These are phyloP conservation scores for Penicillium sp. DNA, from an alignment of 2,329 filamentous ascomycete genomes.

Conservation along the genomic window DNA sequence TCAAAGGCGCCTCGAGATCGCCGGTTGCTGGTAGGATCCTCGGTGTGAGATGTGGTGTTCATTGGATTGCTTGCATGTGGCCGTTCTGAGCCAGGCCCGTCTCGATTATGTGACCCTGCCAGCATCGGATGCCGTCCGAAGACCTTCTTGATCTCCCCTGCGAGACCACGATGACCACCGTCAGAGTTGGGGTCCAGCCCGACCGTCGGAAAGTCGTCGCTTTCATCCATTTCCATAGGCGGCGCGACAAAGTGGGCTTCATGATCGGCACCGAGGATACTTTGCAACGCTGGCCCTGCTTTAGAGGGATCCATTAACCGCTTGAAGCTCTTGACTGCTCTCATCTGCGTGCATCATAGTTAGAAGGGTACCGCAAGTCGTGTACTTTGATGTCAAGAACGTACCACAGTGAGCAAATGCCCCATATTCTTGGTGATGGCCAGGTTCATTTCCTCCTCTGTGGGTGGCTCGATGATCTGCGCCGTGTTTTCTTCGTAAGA, in stretches of 20 bases:
- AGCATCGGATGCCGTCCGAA: constrained; percentile 54
- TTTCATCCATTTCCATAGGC: constrained; percentile 54
- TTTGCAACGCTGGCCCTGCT: constrained; percentile 54
- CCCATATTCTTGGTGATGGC: constrained; percentile 91
- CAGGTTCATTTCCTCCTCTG: constrained; percentile 83
- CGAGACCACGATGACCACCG: constrained; percentile 35
- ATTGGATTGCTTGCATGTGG: constrained; percentile 13
- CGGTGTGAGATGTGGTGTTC: constrained; percentile 18
- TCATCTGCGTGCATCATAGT: constrained; percentile 62
- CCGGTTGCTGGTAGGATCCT: constrained; percentile 18
- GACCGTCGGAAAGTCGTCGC: constrained; percentile 33
- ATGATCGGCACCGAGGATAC: constrained; percentile 60
- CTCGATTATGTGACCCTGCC: constrained; percentile 41
- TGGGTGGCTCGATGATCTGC: constrained; percentile 77
- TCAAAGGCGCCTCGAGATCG: constrained; percentile 21
- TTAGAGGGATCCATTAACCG: constrained; percentile 63
- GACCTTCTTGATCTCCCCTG: constrained; percentile 53
- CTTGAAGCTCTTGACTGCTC: constrained; percentile 89
- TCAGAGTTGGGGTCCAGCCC: constrained; percentile 19
- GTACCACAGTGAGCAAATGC: constrained; percentile 77
- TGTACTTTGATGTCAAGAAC: background rate
- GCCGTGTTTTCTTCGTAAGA: constrained; percentile 83
- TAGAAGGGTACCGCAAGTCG: background rate
- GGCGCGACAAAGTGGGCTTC: constrained; percentile 59
- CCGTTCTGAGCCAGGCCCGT: constrained; percentile 11